Evolutionary conservation across 495 filamentous ascomycete genomes (phyloP).

Genomic region (Daldinia caldariorum): DNA sequence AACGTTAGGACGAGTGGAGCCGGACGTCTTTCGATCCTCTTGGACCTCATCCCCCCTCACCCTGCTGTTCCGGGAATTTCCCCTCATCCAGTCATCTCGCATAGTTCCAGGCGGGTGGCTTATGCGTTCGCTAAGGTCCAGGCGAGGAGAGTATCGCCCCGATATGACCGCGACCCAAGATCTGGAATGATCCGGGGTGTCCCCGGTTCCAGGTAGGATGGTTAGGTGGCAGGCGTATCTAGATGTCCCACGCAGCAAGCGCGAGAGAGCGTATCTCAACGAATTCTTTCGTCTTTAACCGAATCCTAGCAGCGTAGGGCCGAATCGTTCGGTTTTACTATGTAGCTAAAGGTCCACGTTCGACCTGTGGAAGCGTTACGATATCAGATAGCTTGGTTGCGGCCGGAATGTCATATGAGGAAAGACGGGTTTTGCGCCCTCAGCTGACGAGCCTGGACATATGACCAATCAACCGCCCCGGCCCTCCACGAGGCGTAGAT

Average conservation of each 20-base stretch:
- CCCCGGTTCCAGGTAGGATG: slow-evolving; percentile 23
- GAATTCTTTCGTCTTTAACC: slow-evolving; percentile 14
- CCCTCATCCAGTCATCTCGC: slow-evolving; percentile 33
- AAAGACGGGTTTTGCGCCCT: slow-evolving; percentile 17
- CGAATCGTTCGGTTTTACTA: slow-evolving; percentile 25
- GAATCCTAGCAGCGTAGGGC: slow-evolving; percentile 10
- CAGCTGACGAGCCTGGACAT: slow-evolving; percentile 5
- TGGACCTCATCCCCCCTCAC: slow-evolving; percentile 10
- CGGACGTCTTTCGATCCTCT: slow-evolving; percentile 19
- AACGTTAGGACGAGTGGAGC: slow-evolving; percentile 36
- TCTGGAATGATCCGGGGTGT: slow-evolving; percentile 32
- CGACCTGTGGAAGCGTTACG: background rate
- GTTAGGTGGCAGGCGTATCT: slow-evolving; percentile 17
- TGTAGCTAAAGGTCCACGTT: slow-evolving; percentile 6
- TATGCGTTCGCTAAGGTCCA: slow-evolving; percentile 37
- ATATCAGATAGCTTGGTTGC: background rate
- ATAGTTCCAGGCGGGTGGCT: slow-evolving; percentile 27
- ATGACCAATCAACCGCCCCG: slow-evolving; percentile 10
- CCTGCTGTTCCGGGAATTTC: slow-evolving; percentile 21
- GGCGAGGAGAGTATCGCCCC: slow-evolving; percentile 30
- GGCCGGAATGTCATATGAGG: background rate
- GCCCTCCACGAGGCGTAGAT: slow-evolving; percentile 29
- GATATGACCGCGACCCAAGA: slow-evolving; percentile 33
- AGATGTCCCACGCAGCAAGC: slow-evolving; percentile 24
- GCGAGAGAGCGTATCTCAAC: slow-evolving; percentile 5